These are phyloP conservation scores for Brassica nigra DNA, from an alignment of 345 rosid genomes.

Conservation along the genomic window DNA sequence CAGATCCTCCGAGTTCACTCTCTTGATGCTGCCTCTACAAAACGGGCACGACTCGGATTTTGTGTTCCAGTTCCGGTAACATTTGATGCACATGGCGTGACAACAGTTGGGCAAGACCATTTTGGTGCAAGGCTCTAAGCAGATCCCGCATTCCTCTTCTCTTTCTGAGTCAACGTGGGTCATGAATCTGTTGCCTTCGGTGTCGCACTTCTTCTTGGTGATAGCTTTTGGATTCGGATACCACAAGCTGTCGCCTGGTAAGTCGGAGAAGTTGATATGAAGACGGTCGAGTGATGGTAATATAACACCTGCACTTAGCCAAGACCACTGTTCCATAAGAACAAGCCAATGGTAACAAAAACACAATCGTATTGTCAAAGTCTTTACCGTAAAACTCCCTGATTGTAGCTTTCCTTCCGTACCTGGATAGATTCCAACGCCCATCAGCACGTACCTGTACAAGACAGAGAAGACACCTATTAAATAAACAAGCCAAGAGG, in stretches of 20 bases:
- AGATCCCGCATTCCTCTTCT: conserved; percentile 97
- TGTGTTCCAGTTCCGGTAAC: conserved; percentile 92
- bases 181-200: conserved; percentile 45
- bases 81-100: conserved; percentile 96
- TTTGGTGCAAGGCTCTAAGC: conserved; percentile 94
- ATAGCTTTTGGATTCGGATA: conserved; percentile 37
- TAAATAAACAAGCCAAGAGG: conserved; percentile 24
- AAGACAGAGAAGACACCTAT: conserved; percentile 35
- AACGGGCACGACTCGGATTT: conserved; percentile 96
- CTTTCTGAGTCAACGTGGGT: conserved; percentile 64
- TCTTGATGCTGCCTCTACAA: conserved; percentile 86
- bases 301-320: conserved; percentile 63
- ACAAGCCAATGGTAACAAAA: not conserved
- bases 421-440: conserved; percentile 49
- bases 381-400: conserved; percentile 80
- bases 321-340: not conserved
- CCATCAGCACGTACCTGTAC: conserved; percentile 71
- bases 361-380: not conserved
- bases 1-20: conserved; percentile 92
- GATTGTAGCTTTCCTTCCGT: conserved; percentile 88
- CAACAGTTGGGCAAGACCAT: conserved; percentile 93
- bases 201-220: conserved; percentile 47
- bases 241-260: conserved; percentile 41
- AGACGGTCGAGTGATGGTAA: conserved; percentile 86
- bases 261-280: conserved; percentile 56